phyloP scores from a whole-genome alignment of 1,284 basidiomycete species.

The Ustilago hordei region DNA sequence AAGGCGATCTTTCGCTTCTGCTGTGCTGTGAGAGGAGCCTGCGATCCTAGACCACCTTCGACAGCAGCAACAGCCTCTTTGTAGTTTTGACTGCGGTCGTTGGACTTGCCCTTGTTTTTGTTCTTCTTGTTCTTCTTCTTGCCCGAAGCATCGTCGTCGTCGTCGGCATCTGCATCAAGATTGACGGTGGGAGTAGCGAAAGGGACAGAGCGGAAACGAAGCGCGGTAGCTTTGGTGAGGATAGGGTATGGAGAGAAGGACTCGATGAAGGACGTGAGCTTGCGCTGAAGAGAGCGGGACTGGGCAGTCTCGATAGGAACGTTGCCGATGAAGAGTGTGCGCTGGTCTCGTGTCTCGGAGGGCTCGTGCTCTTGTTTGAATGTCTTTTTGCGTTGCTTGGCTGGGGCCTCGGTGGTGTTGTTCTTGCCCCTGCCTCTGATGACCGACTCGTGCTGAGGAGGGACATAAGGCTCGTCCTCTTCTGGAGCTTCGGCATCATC shows the following conservation, averaged over 20 bases:
- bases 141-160: conserved; percentile 61
- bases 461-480: conserved; percentile 49
- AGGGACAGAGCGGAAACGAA: conserved; percentile 70
- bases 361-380: conserved; percentile 56
- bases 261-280: conserved; percentile 69
- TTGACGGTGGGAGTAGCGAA: conserved; percentile 67
- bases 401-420: conserved; percentile 25
- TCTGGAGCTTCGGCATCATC: conserved; percentile 22
- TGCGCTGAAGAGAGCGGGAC: conserved; percentile 70
- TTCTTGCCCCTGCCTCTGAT: conserved; percentile 17
- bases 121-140: conserved; percentile 61
- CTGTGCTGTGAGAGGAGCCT: conserved; percentile 78
- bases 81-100: conserved; percentile 77
- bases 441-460: conserved; percentile 70
- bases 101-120: conserved; percentile 68
- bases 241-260: conserved; percentile 58
- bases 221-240: conserved; percentile 48
- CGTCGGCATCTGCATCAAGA: conserved; percentile 48
- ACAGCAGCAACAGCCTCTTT: conserved; percentile 71
- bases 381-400: conserved; percentile 47
- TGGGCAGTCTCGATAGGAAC: conserved; percentile 81
- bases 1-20: conserved; percentile 96
- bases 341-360: conserved; percentile 74
- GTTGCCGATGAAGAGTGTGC: conserved; percentile 95
- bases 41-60: conserved; percentile 57